A percentile compares a stretch with the other conserved stretches of the same genome.
Conservation (phyloP, 169 alveolate genomes). For the Eimeria maxima region DNA sequence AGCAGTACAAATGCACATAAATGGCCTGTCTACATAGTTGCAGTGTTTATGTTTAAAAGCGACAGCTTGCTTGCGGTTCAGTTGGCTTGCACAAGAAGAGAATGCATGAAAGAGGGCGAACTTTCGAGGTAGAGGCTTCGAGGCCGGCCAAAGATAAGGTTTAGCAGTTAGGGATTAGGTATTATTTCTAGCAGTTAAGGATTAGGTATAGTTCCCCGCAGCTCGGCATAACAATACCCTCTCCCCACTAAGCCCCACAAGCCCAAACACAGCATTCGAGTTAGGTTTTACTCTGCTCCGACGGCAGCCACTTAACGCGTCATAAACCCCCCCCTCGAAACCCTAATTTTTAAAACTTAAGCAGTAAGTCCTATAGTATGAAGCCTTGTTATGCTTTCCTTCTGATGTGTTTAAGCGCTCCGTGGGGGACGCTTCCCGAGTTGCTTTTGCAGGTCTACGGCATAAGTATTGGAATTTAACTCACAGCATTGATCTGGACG, state of each 20-base stretch:
- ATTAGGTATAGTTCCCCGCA: too few species aligned
- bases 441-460: not conserved
- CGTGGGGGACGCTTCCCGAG: too few species aligned
- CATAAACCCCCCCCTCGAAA: not conserved
- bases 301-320: not conserved
- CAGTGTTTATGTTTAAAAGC: not conserved
- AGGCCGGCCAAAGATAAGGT: not conserved
- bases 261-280: too few species aligned
- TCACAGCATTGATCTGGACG: conserved; percentile 66
- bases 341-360: conserved; percentile 4
- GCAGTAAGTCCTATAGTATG: not conserved
- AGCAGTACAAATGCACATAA: not conserved
- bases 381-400: not conserved
- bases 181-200: not conserved
- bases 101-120: not conserved
- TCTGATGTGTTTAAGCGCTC: not conserved
- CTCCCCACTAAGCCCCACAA: not conserved
- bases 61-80: not conserved
- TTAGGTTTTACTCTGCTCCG: not conserved
- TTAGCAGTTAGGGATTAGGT: not conserved
- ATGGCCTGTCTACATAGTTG: too few species aligned
- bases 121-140: not conserved
- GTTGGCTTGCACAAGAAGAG: not conserved
- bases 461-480: not conserved
- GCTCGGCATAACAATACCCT: too few species aligned